Evolutionary conservation across 108 stramenopile species (phyloP).

Genomic region (Cyclotella choctawhatcheeana): DNA sequence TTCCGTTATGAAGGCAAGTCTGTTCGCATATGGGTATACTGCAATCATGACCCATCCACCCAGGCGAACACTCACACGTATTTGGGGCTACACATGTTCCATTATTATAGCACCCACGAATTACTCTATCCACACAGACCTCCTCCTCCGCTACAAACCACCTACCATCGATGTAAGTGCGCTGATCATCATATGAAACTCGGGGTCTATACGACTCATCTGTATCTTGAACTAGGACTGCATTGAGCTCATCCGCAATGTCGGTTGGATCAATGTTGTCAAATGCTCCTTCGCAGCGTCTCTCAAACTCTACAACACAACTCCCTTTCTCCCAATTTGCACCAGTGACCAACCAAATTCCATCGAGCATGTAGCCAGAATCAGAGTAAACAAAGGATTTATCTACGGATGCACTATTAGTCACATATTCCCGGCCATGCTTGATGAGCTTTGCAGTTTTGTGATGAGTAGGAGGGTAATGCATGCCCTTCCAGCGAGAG

Average conservation of each 20-base stretch:
- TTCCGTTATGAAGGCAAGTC: constrained; percentile 73
- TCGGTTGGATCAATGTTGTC: constrained; percentile 10
- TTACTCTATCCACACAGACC: constrained; percentile 79
- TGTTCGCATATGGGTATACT: constrained; percentile 69
- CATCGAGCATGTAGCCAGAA: constrained; percentile 67
- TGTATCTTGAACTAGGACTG: constrained; percentile 71
- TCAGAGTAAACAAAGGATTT: constrained; percentile 74
- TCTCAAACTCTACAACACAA: constrained; percentile 77
- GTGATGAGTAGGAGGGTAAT: constrained; percentile 63
- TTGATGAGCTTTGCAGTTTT: constrained; percentile 48
- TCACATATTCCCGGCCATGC: constrained; percentile 26
- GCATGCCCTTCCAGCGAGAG: constrained; percentile 73
- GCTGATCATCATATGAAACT: constrained; percentile 59
- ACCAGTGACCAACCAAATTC: constrained; percentile 70
- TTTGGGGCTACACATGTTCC: constrained; percentile 82
- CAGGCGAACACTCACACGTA: constrained; percentile 74
- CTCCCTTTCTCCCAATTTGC: constrained; percentile 72
- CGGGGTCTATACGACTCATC: constrained; percentile 69
- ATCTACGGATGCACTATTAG: constrained; percentile 5
- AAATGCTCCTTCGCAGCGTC: constrained; percentile 52
- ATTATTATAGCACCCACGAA: constrained; percentile 84
- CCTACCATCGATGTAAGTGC: constrained; percentile 42
- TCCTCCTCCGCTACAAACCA: constrained; percentile 64
- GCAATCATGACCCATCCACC: constrained; percentile 76
- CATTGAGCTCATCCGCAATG: constrained; percentile 34